Evolutionary conservation across 2,329 filamentous ascomycete genomes (phyloP).

Genomic region (Fusarium multiceps): DNA sequence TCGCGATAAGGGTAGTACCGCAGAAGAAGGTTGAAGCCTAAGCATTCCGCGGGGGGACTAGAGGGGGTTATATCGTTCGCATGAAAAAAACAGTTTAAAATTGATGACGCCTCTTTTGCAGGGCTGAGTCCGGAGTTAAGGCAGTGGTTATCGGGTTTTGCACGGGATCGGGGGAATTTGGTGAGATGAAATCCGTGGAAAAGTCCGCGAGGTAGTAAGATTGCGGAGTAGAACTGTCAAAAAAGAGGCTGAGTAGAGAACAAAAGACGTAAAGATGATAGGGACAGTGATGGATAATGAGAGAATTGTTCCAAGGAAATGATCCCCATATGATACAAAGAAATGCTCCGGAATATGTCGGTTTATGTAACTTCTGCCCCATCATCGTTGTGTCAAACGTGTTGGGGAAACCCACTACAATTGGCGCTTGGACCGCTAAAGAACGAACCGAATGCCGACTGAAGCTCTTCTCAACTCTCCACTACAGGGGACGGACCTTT

Average conservation of each 20-base stretch:
- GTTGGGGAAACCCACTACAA: conserved; percentile 42
- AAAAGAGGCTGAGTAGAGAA: conserved; percentile 1
- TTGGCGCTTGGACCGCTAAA: conserved; percentile 37
- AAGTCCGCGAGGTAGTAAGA: conserved; percentile 35
- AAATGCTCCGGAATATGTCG: conserved; percentile 44
- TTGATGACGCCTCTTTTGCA: conserved; percentile 42
- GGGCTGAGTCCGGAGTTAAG: conserved; percentile 43
- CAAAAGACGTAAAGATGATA: not conserved
- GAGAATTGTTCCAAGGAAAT: conserved; percentile 3
- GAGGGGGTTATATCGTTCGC: conserved; percentile 36
- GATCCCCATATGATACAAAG: not conserved
- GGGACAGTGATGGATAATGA: not conserved
- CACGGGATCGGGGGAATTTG: conserved; percentile 27
- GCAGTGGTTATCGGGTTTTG: conserved; percentile 37
- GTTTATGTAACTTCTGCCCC: conserved; percentile 30
- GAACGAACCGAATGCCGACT: not conserved
- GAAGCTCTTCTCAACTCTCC: not conserved
- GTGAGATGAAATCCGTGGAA: conserved; percentile 13
- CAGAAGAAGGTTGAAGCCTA: conserved; percentile 55
- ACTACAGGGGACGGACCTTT: not conserved
- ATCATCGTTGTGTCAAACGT: conserved; percentile 42
- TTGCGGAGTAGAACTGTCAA: conserved; percentile 1
- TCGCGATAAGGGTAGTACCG: conserved; percentile 56
- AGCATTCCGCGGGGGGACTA: conserved; percentile 56
- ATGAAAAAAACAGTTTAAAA: conserved; percentile 26